Evolutionary conservation across 2,329 filamentous ascomycete genomes (phyloP).

Genomic region (Monosporascus sp.): DNA sequence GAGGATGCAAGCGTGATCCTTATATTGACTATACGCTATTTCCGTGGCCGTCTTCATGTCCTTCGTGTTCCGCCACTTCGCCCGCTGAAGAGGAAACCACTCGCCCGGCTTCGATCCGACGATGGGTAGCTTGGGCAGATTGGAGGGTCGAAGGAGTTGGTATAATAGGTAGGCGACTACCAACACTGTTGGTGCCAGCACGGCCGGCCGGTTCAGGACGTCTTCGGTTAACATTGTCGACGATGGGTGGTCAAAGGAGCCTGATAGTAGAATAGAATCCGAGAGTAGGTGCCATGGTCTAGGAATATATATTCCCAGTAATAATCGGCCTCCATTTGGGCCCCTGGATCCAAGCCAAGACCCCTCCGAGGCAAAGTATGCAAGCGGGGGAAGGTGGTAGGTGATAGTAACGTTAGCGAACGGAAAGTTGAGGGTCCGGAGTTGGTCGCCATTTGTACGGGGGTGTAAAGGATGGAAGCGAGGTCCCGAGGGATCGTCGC

Average conservation of each 20-base stretch:
- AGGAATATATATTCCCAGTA: too few relatives aligned
- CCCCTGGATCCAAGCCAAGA: too few relatives aligned
- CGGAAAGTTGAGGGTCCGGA: too few relatives aligned
- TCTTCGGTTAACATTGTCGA: conserved; percentile 3
- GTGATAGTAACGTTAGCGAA: too few relatives aligned
- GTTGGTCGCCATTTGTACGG: too few relatives aligned
- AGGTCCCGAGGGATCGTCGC: too few relatives aligned
- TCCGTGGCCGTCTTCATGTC: conserved; percentile 23
- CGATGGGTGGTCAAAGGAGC: not conserved
- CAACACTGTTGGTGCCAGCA: conserved; percentile 18
- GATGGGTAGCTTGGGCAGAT: conserved; percentile 24
- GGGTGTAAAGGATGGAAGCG: too few relatives aligned
- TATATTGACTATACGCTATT: conserved; percentile 19
- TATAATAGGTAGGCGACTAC: conserved; percentile 20
- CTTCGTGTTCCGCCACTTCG: conserved; percentile 25
- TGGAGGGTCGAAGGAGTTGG: conserved; percentile 17
- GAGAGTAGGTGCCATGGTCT: too few relatives aligned
- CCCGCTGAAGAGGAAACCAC: conserved; percentile 27
- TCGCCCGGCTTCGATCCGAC: conserved; percentile 27
- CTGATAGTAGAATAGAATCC: not conserved
- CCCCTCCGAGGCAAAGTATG: too few relatives aligned
- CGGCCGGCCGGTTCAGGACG: conserved; percentile 16
- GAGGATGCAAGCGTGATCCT: conserved; percentile 20
- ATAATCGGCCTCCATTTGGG: too few relatives aligned
- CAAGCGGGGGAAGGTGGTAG: too few relatives aligned